Base-by-base conservation (phyloP, 331 rosid species). In the Acacia pycnantha region DNA sequence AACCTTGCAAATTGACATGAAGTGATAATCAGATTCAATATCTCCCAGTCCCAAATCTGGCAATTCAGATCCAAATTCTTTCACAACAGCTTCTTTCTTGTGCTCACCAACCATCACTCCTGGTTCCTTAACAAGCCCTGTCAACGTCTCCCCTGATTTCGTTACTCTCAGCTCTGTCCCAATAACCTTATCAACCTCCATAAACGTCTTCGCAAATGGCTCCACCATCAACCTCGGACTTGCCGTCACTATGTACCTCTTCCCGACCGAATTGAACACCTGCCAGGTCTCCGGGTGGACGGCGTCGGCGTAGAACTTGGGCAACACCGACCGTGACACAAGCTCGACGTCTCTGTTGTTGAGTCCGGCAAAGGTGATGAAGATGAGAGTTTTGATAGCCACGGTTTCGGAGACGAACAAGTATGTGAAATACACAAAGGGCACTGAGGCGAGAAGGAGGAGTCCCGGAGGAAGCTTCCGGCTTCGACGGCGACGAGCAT, bases 401-500 rank as follows among this genome's bases (percentile, higher is more conserved):
- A 82, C 0, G 26, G 92, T 13, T 72, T 93, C 98, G 0, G 99
- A 89, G 21, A 89, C 0, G 41, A 95, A 88, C 5, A 92, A 1
- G 85, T 90, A 90, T 0, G 89, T 88, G 70, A 90, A 83, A 37
- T 91, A 93, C 0, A 92, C 89, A 6, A 90, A 89, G 0, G 99
- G 99, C 6, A 87, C 90, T 0, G 92, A 83, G 0, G 47, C 48
- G 1, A 95, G 79, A n/a, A 95, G 93, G 4, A 93, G 1, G 1
- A 95, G 82, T 2, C 88, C 98, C 99, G 84, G 1, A 93, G 40
- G 71, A 92, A 65, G 73, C 94, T 95, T 0, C 99, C 99, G 12
- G 98, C 99, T 74, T 95, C 99, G 3, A 94, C 73, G 48, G 99
- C 99, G 0, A 95, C 79, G 2, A 95, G 98, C 98, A 95, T 85